Conservation (phyloP, 768 basidiomycete species). For the Boletus sensibilis region DNA sequence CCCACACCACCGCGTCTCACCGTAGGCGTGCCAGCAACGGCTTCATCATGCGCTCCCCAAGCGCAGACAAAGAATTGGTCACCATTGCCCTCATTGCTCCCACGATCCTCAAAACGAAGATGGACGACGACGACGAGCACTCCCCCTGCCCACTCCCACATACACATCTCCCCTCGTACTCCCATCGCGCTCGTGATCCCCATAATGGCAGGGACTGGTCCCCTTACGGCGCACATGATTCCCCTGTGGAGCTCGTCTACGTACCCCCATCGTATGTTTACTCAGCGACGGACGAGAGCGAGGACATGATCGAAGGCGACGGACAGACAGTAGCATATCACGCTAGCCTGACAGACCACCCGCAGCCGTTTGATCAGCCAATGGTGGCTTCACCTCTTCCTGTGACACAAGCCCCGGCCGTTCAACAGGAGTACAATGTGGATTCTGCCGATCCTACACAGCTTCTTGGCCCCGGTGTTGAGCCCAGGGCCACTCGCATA, state of each 20-base stretch:
- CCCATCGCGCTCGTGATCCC: conserved; percentile 1
- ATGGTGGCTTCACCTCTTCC: conserved; percentile 5
- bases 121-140: conserved; percentile 45
- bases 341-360: conserved; percentile 5
- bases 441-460: conserved; percentile 18
- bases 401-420: neutral
- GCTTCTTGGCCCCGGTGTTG: conserved; percentile 18
- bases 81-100: conserved; percentile 75
- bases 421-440: conserved; percentile 1
- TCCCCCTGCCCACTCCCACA: conserved; percentile 13
- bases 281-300: conserved; percentile 17
- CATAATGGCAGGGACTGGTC: conserved; percentile 10
- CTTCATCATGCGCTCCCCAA: conserved; percentile 38
- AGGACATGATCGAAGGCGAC: conserved; percentile 22
- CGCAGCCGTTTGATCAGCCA: conserved; percentile 16
- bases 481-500: conserved; percentile 13
- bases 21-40: conserved; percentile 40
- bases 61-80: conserved; percentile 50
- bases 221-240: conserved; percentile 36
- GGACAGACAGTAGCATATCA: conserved; percentile 21
- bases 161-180: conserved; percentile 9
- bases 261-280: conserved; percentile 49
- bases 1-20: conserved; percentile 12
- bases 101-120: conserved; percentile 82
- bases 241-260: conserved; percentile 70